These are phyloP conservation scores for Schrenkiella parvula DNA, from an alignment of 345 rosid species.

Conservation along the genomic window DNA sequence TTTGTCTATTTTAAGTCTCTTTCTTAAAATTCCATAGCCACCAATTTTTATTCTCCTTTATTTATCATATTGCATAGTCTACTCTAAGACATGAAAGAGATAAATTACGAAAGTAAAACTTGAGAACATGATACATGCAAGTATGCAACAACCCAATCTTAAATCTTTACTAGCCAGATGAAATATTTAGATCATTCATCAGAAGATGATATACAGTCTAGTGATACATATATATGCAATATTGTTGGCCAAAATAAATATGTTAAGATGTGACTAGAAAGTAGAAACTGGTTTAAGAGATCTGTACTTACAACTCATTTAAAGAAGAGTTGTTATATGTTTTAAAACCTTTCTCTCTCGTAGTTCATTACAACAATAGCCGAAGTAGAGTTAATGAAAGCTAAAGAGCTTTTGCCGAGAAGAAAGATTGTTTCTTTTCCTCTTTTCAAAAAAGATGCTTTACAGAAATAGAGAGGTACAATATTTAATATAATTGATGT, in stretches of 20 bases:
- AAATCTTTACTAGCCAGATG: neutral
- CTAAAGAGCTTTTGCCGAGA: slow-evolving; percentile 28
- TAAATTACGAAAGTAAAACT: neutral
- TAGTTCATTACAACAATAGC: slow-evolving; percentile 5
- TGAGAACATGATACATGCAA: neutral
- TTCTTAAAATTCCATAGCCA: neutral
- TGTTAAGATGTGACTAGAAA: neutral
- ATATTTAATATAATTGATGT: neutral
- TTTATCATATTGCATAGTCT: neutral
- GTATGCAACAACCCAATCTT: neutral
- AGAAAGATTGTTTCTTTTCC: slow-evolving; percentile 7
- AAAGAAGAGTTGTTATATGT: slow-evolving; percentile 13
- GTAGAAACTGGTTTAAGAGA: neutral
- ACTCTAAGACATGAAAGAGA: neutral
- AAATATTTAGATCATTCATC: neutral
- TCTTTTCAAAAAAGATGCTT: slow-evolving; percentile 17
- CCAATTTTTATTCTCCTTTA: neutral
- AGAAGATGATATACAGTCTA: neutral
- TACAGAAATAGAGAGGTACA: neutral
- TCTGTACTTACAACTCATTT: neutral
- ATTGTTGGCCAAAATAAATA: neutral
- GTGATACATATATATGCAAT: neutral
- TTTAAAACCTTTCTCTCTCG: slow-evolving; percentile 19
- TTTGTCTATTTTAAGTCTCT: neutral
- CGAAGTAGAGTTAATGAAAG: slow-evolving; percentile 19